These are phyloP conservation scores for Danielia reshetovae DNA, from an alignment of 805 yeast species.

Conservation along the genomic window DNA sequence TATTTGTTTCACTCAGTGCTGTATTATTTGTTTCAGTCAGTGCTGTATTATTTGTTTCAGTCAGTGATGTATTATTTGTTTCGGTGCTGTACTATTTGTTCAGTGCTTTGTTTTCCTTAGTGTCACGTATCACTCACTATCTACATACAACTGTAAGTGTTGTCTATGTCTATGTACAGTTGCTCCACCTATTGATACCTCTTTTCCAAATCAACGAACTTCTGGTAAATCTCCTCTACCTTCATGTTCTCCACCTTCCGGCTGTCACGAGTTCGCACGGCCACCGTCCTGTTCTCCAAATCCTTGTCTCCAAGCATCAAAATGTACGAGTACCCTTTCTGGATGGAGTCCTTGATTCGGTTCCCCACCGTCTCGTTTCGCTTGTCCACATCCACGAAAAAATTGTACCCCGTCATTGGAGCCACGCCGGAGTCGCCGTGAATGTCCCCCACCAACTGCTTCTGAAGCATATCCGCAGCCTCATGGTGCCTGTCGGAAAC, in stretches of 20 bases:
- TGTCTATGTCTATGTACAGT: too few species aligned
- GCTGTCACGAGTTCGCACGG: constrained; percentile 58
- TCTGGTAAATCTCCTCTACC: constrained; percentile 46
- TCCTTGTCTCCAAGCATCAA: constrained; percentile 89
- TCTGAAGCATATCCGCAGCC: constrained; percentile 49
- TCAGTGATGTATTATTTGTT: too few species aligned
- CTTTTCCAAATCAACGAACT: constrained; percentile 57
- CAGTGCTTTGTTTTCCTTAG: too few species aligned
- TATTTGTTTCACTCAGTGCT: too few species aligned
- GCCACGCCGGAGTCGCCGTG: constrained; percentile 37
- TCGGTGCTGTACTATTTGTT: too few species aligned
- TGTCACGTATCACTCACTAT: too few species aligned
- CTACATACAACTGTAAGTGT: too few species aligned
- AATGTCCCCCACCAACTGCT: constrained; percentile 44
- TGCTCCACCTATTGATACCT: constrained; percentile 30
- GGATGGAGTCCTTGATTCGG: constrained; percentile 74
- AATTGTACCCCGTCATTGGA: constrained; percentile 55
- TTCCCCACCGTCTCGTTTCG: constrained; percentile 76
- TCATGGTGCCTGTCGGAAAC: constrained; percentile 59
- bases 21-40: too few species aligned
- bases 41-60: too few species aligned
- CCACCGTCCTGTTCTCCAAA: constrained; percentile 50
- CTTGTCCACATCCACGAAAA: constrained; percentile 70
- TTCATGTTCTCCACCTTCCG: constrained; percentile 43
- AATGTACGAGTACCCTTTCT: constrained; percentile 71